Evolutionary conservation across 1,284 basidiomycete genomes (phyloP).

Genomic region (Papiliotrema nemorosa): DNA sequence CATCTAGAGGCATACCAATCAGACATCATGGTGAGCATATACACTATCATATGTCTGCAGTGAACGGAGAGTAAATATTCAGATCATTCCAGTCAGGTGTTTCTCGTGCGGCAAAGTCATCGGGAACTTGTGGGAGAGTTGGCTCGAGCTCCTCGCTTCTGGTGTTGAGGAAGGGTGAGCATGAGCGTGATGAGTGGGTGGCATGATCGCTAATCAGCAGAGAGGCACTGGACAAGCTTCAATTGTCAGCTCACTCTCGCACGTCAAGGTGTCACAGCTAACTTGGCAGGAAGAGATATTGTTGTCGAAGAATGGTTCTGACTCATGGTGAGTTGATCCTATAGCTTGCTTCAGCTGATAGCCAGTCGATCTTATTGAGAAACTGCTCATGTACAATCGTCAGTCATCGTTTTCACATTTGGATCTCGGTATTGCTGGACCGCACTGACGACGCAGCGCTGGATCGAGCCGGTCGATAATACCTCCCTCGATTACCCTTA

Average conservation of each 20-base stretch:
- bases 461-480: too few species aligned
- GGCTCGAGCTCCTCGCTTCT: constrained; percentile 70
- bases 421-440: not conserved
- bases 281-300: constrained; percentile 70
- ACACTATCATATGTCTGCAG: too few species aligned
- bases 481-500: too few species aligned
- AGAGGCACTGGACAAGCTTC: constrained; percentile 86
- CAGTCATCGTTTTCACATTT: constrained; percentile 46
- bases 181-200: constrained; percentile 8
- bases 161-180: constrained; percentile 81
- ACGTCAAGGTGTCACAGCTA: not conserved
- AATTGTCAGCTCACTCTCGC: constrained; percentile 53
- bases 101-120: constrained; percentile 93
- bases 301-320: constrained; percentile 94
- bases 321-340: constrained; percentile 66
- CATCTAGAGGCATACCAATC: too few species aligned
- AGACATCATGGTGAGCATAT: too few species aligned
- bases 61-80: too few species aligned
- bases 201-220: constrained; percentile 50
- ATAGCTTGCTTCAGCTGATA: not conserved
- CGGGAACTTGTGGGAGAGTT: constrained; percentile 86
- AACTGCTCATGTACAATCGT: constrained; percentile 95
- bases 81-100: constrained; percentile 52
- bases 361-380: constrained; percentile 79
- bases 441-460: too few species aligned